Base-by-base conservation (phyloP, 2,329 filamentous ascomycete species). In the Pestalotiopsis sp. region DNA sequence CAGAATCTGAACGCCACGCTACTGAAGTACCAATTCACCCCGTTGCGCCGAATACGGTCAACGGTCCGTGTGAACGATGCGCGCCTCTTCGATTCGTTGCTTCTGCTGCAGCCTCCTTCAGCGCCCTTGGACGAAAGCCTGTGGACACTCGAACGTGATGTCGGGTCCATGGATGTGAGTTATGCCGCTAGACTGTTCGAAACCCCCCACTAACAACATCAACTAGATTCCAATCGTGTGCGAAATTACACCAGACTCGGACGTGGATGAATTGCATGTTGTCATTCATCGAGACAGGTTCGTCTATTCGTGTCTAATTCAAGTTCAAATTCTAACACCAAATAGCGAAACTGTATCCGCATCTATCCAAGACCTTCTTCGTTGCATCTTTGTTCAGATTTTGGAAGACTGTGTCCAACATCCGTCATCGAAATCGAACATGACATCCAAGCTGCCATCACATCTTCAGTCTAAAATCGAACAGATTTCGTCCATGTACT, bases 31-130 rank as follows among this genome's bases (percentile, higher is more conserved):
- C 94, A 97, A 71, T 88, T 97, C 64, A 93, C 91, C 0, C 88
- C 93, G 1, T 80, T 97, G 31, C 88, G 94, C 27, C 86, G 86
- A 0, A 89, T 97, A 14, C 93, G 95, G 73, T 81, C 81, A 1
- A 80, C 84, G 73, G 72, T 82, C 75, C 74, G 80, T 71, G 69
- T 78, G 68, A 77, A 85, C 68, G 2, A 72, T 74, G 1, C 84
- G 86, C 1, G 84, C 13, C 81, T 97, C 0, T 97, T 97, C 77
- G 93, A 97, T 76, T 93, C 92, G 1, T 80, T 97, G 38, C 82
- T 98, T 17, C 87, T 98, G 63, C 82, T 97, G 12, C 95, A 98
- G 75, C 90, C 91, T 58, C 84, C 87, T 0, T 75, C 83, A 6
- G 86, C 88, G 39, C 82, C 86, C 2, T 85, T 92, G 70, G 86